Evolutionary conservation across 495 filamentous ascomycete genomes (phyloP).

Genomic region (Daldinia concentrica): DNA sequence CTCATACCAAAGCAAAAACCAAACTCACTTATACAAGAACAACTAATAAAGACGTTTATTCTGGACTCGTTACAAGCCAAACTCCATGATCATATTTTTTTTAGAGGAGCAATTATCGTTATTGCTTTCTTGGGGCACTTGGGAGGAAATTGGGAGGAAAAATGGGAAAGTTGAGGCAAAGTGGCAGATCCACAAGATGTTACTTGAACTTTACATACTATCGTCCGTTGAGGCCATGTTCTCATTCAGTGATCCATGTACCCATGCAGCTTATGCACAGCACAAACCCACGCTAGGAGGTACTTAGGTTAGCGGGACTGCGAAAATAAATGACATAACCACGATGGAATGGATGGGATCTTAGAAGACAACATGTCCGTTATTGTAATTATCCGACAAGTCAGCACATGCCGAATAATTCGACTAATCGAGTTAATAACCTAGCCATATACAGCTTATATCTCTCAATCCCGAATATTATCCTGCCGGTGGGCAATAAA

Average conservation of each 20-base stretch:
- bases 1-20: constrained; percentile 7
- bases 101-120: constrained; percentile 30
- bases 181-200: constrained; percentile 39
- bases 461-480: neutral
- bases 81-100: constrained; percentile 26
- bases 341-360: constrained; percentile 4
- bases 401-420: constrained; percentile 28
- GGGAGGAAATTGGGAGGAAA: constrained; percentile 16
- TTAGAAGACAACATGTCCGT: constrained; percentile 13
- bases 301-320: constrained; percentile 24
- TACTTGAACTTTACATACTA: constrained; percentile 18
- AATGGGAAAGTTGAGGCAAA: constrained; percentile 39
- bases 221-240: constrained; percentile 29
- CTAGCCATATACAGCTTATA: neutral
- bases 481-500: neutral
- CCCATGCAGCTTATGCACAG: constrained; percentile 11
- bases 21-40: constrained; percentile 47
- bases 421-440: constrained; percentile 18
- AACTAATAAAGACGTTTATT: constrained; percentile 31
- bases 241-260: constrained; percentile 11
- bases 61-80: constrained; percentile 32
- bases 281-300: constrained; percentile 27
- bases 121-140: constrained; percentile 11
- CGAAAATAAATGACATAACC: constrained; percentile 39
- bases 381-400: constrained; percentile 33